phyloP scores from a whole-genome alignment of 192 early-diverging fungal species.

The Podila epigama region DNA sequence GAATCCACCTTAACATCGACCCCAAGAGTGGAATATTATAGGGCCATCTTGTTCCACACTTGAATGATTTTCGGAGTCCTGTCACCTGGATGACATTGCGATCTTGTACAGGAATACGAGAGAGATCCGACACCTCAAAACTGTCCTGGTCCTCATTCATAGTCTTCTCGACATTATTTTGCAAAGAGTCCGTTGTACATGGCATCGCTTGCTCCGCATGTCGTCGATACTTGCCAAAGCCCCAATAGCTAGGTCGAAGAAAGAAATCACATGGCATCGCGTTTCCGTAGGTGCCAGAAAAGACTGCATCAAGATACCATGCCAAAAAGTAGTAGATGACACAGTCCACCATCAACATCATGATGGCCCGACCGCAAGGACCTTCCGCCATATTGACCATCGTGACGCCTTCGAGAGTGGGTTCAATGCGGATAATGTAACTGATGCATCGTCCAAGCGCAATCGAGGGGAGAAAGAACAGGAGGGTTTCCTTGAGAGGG shows the following conservation, averaged over 20 bases:
- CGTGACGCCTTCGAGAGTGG: slow-evolving; percentile 36
- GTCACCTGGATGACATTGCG: slow-evolving; percentile 29
- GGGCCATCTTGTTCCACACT: slow-evolving; percentile 15
- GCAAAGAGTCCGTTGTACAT: not conserved
- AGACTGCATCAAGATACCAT: slow-evolving; percentile 55
- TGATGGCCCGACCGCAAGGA: slow-evolving; percentile 26
- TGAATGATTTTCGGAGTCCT: slow-evolving; percentile 21
- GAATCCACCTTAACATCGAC: slow-evolving; percentile 18
- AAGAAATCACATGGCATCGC: slow-evolving; percentile 50
- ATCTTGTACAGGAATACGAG: slow-evolving; percentile 29
- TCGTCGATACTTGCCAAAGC: slow-evolving; percentile 23
- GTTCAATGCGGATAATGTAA: slow-evolving; percentile 36
- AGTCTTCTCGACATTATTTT: not conserved
- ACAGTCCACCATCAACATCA: slow-evolving; percentile 47
- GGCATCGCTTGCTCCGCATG: not conserved
- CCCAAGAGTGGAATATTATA: slow-evolving; percentile 21
- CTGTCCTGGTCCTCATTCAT: slow-evolving; percentile 25
- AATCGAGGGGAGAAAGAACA: slow-evolving; percentile 41
- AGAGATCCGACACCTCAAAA: slow-evolving; percentile 35
- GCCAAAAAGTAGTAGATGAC: slow-evolving; percentile 51
- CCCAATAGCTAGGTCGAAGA: slow-evolving; percentile 51
- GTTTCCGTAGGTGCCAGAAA: slow-evolving; percentile 47
- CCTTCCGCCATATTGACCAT: slow-evolving; percentile 29
- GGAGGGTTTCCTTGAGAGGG: slow-evolving; percentile 26
- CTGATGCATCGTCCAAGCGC: slow-evolving; percentile 44